These are phyloP conservation scores for Gossypium raimondii DNA, from an alignment of 345 rosid genomes.

Conservation along the genomic window DNA sequence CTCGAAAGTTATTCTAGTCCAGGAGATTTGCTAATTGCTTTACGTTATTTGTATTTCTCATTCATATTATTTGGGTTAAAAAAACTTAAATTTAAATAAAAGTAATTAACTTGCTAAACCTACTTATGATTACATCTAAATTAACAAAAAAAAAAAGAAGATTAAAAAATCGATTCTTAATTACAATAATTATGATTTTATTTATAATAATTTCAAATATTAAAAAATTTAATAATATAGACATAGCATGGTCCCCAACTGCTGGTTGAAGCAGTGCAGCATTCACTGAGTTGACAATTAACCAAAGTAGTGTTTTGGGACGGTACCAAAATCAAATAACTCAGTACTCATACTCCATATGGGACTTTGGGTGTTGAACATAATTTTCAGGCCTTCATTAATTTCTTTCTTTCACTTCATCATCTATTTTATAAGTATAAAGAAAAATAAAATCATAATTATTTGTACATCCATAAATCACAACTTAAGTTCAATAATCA, in stretches of 20 bases:
- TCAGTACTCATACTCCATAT: not conserved
- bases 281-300: not conserved
- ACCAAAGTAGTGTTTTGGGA: not conserved
- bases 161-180: not conserved
- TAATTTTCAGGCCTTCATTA: too few relatives aligned
- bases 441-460: too few relatives aligned
- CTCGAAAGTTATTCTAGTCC: too few relatives aligned
- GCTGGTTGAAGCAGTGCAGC: not conserved
- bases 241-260: constrained; percentile 2
- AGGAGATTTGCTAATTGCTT: too few relatives aligned
- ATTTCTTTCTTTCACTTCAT: too few relatives aligned
- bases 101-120: not conserved
- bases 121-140: not conserved
- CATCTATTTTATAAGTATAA: too few relatives aligned
- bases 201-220: not conserved
- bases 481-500: too few relatives aligned
- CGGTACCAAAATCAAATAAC: not conserved
- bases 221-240: too few relatives aligned
- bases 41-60: too few relatives aligned
- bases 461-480: too few relatives aligned
- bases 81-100: not conserved
- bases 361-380: not conserved
- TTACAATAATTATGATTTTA: not conserved
- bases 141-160: not conserved
- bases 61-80: too few relatives aligned